These are phyloP conservation scores for Scheffersomyces insectosa DNA, from an alignment of 1,139 yeast species.

Conservation along the genomic window DNA sequence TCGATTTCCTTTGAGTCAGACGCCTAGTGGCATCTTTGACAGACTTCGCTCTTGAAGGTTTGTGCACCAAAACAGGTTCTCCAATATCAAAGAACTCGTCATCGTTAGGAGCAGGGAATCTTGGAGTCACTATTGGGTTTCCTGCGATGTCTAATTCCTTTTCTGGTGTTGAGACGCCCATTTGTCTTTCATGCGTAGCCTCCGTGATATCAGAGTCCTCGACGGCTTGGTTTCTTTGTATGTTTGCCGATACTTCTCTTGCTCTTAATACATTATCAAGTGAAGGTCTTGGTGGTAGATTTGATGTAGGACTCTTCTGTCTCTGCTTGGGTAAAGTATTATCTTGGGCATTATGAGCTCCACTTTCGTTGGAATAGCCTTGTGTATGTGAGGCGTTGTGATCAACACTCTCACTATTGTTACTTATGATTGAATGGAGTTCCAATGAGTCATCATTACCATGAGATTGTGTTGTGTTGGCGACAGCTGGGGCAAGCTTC, in stretches of 20 bases:
- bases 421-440: too few species aligned
- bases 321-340: not conserved
- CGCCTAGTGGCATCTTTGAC: constrained; percentile 32
- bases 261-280: constrained; percentile 32
- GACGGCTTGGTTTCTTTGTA: constrained; percentile 3
- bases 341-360: too few species aligned
- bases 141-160: not conserved
- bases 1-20: constrained; percentile 9
- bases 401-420: too few species aligned
- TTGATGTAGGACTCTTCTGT: constrained; percentile 6
- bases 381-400: too few species aligned
- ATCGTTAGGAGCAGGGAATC: constrained; percentile 14
- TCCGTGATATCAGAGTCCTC: not conserved
- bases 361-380: too few species aligned
- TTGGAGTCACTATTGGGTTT: constrained; percentile 1
- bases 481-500: constrained; percentile 1
- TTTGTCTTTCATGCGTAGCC: not conserved
- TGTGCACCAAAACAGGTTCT: constrained; percentile 34
- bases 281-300: constrained; percentile 42
- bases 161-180: constrained; percentile 1
- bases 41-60: constrained; percentile 35
- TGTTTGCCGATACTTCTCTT: constrained; percentile 28
- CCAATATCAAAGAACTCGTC: constrained; percentile 44
- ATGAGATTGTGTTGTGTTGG: too few species aligned
- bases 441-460: too few species aligned